Evolutionary conservation across 768 basidiomycete genomes (phyloP).

Genomic region (Termitomyces titanicus): DNA sequence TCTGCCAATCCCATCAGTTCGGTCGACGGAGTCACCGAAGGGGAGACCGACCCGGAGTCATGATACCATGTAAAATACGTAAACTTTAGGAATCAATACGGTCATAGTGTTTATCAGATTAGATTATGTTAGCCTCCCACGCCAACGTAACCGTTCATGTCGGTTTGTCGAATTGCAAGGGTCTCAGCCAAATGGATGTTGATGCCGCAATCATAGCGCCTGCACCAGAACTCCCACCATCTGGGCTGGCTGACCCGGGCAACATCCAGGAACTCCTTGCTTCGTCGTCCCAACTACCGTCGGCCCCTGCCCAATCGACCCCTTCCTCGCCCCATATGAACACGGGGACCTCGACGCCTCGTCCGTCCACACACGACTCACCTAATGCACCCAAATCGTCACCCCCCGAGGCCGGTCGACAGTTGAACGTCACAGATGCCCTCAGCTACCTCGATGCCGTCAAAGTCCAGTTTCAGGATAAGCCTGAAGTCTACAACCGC

Average conservation of each 20-base stretch:
- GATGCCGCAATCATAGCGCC: slow-evolving; percentile 19
- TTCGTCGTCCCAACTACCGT: slow-evolving; percentile 2
- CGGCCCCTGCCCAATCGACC: not conserved
- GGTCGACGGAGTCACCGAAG: not conserved
- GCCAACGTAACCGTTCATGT: slow-evolving; percentile 6
- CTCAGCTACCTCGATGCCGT: slow-evolving; percentile 93
- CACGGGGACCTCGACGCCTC: slow-evolving; percentile 25
- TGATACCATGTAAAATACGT: too few species aligned
- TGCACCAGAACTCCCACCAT: slow-evolving; percentile 18
- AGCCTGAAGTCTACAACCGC: slow-evolving; percentile 92
- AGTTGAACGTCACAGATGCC: slow-evolving; percentile 90
- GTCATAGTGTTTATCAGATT: slow-evolving; percentile 13
- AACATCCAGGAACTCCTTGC: slow-evolving; percentile 7
- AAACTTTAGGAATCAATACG: not conserved
- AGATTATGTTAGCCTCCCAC: slow-evolving; percentile 18
- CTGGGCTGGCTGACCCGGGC: slow-evolving; percentile 10
- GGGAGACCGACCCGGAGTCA: slow-evolving; percentile 19
- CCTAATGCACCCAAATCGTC: slow-evolving; percentile 29
- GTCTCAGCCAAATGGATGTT: slow-evolving; percentile 18
- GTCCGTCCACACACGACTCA: slow-evolving; percentile 31
- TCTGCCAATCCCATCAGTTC: slow-evolving; percentile 39
- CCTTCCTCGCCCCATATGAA: slow-evolving; percentile 13
- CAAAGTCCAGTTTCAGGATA: slow-evolving; percentile 85
- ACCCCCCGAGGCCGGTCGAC: slow-evolving; percentile 40
- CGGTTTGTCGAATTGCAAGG: slow-evolving; percentile 9